Conservation (phyloP, 2,329 filamentous ascomycete genomes). For the Cryphonectria radicalis region DNA sequence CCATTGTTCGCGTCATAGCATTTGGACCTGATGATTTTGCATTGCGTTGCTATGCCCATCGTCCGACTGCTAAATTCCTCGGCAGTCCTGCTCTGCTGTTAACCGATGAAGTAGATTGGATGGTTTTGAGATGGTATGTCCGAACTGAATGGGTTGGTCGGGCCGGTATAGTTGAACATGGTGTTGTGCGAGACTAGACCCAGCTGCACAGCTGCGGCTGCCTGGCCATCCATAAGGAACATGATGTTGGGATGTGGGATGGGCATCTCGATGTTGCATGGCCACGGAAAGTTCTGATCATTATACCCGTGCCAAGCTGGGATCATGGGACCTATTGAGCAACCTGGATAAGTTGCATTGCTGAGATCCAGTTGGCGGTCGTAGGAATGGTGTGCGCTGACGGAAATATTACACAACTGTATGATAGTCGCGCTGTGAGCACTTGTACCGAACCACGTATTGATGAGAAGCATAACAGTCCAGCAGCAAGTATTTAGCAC, state of each 20-base stretch:
- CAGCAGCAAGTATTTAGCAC: not conserved
- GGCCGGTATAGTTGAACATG: conserved; percentile 2
- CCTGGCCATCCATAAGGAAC: not conserved
- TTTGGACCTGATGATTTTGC: conserved; percentile 1
- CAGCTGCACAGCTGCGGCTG: not conserved
- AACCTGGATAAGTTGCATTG: not conserved
- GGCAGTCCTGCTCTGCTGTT: not conserved
- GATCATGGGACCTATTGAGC: not conserved
- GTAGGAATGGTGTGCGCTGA: not conserved
- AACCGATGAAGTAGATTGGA: not conserved
- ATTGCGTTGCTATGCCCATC: conserved; percentile 6
- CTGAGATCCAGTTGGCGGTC: not conserved
- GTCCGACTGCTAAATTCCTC: not conserved
- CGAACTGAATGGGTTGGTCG: not conserved
- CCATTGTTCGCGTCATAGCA: conserved; percentile 5
- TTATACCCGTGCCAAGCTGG: not conserved
- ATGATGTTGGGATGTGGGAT: not conserved
- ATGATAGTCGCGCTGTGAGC: conserved; percentile 7
- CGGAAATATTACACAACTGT: conserved; percentile 3
- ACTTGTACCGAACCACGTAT: conserved; percentile 10
- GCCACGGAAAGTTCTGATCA: not conserved
- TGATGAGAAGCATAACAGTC: conserved; percentile 1
- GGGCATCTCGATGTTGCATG: not conserved
- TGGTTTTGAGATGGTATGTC: not conserved
- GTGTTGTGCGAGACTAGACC: not conserved